Conservation (phyloP, 352 stramenopile genomes). For the Phytophthora fragariaefolia region DNA sequence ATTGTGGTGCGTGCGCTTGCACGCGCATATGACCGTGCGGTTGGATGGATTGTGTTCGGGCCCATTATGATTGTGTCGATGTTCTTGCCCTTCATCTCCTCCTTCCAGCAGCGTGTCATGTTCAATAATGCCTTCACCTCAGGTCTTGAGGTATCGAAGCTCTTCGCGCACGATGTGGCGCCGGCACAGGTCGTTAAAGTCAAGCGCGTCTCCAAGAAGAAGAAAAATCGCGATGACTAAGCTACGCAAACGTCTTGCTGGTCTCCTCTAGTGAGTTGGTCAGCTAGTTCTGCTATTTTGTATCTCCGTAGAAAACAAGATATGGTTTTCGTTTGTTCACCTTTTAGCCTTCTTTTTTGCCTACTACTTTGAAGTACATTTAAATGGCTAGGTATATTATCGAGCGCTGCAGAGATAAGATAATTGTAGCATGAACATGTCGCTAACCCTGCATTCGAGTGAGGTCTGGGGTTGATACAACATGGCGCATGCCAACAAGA, state of each 20-base stretch:
- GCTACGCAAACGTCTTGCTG: slow-evolving; percentile 16
- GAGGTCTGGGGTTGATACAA: slow-evolving; percentile 68
- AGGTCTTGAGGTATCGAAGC: slow-evolving; percentile 88
- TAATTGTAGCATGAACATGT: slow-evolving; percentile 19
- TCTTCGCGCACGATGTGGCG: slow-evolving; percentile 87
- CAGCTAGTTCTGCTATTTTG: slow-evolving; percentile 44
- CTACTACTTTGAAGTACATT: slow-evolving; percentile 10
- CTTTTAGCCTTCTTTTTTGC: neutral
- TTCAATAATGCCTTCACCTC: slow-evolving; percentile 92
- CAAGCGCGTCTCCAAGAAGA: slow-evolving; percentile 90
- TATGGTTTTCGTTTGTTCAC: slow-evolving; percentile 25
- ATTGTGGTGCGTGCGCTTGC: slow-evolving; percentile 83
- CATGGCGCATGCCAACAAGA: slow-evolving; percentile 58
- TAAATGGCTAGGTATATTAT: slow-evolving; percentile 22
- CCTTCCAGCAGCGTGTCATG: slow-evolving; percentile 91
- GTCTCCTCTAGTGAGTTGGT: slow-evolving; percentile 14
- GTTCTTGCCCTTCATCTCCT: slow-evolving; percentile 90
- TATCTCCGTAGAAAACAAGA: slow-evolving; percentile 49
- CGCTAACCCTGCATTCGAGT: slow-evolving; percentile 48
- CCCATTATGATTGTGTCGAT: slow-evolving; percentile 90
- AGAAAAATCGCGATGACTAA: slow-evolving; percentile 89
- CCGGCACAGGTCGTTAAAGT: slow-evolving; percentile 85
- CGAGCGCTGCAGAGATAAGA: slow-evolving; percentile 22
- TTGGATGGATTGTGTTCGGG: slow-evolving; percentile 90
- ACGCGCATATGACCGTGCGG: slow-evolving; percentile 73